A percentile compares a stretch with the other conserved stretches of the same genome.
These are phyloP conservation scores for Macrocybe gigantea DNA, from an alignment of 768 basidiomycete genomes.

Conservation along the genomic window DNA sequence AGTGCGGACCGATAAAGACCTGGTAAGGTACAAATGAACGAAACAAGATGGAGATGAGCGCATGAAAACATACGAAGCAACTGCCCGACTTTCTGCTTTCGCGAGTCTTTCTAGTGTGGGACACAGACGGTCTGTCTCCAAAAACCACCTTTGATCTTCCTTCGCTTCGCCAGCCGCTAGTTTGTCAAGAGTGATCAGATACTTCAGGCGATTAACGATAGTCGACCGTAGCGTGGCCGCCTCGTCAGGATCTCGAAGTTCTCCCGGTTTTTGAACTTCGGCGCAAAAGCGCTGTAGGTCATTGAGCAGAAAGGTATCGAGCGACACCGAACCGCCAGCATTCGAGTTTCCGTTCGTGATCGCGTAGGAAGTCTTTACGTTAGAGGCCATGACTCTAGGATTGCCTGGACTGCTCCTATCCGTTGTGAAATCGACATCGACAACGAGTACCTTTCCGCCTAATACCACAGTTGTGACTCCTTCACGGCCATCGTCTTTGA, in stretches of 20 bases:
- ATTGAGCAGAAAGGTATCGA: slow-evolving; percentile 59
- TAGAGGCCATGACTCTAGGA: slow-evolving; percentile 40
- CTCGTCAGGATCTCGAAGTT: slow-evolving; percentile 42
- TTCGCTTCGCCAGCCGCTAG: slow-evolving; percentile 57
- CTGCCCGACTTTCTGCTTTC: slow-evolving; percentile 42
- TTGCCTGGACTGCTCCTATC: slow-evolving; percentile 28
- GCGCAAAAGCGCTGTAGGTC: slow-evolving; percentile 51
- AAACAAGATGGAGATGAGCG: not conserved
- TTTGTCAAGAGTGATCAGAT: slow-evolving; percentile 68
- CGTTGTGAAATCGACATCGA: slow-evolving; percentile 65
- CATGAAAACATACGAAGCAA: slow-evolving; percentile 43
- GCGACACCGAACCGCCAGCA: slow-evolving; percentile 43
- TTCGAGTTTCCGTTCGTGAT: slow-evolving; percentile 38
- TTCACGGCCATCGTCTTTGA: slow-evolving; percentile 53
- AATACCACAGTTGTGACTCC: slow-evolving; percentile 53
- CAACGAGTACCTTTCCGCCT: slow-evolving; percentile 75
- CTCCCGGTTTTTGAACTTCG: slow-evolving; percentile 53
- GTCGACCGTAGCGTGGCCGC: slow-evolving; percentile 43
- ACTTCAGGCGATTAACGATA: slow-evolving; percentile 52
- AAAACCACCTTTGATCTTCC: slow-evolving; percentile 72
- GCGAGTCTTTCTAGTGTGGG: slow-evolving; percentile 45
- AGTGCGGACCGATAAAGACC: slow-evolving; percentile 29
- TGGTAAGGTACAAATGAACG: slow-evolving; percentile 12
- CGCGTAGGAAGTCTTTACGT: slow-evolving; percentile 73
- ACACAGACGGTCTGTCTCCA: slow-evolving; percentile 51